These are phyloP conservation scores for Eremothecium gossypii DNA, from an alignment of 1,139 yeast species.

Conservation along the genomic window DNA sequence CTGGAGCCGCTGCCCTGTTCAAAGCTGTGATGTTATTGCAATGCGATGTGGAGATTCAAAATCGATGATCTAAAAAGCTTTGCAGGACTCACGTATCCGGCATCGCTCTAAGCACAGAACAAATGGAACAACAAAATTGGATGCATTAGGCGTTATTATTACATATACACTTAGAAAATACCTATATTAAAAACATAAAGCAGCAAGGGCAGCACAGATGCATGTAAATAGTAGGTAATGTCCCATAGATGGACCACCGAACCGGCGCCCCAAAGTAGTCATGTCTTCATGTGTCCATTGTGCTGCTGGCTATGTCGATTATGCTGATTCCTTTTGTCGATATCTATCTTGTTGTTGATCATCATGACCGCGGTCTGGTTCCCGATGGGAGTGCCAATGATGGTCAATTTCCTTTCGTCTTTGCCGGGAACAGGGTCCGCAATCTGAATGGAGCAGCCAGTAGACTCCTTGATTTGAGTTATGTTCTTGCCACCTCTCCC, in stretches of 20 bases:
- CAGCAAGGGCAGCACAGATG: no score
- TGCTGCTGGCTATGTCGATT: background rate
- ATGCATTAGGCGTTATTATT: no score
- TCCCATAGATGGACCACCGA: no score
- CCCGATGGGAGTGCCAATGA: slow-evolving; percentile 61
- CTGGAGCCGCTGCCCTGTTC: no score
- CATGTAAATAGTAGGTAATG: no score
- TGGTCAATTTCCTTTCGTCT: slow-evolving; percentile 53
- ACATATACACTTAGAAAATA: no score
- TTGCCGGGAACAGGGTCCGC: slow-evolving; percentile 45
- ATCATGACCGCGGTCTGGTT: slow-evolving; percentile 71
- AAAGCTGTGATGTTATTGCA: no score
- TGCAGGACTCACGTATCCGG: background rate
- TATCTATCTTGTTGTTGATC: slow-evolving; percentile 65
- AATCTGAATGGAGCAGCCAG: slow-evolving; percentile 70
- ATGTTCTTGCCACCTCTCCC: slow-evolving; percentile 83
- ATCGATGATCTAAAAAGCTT: background rate
- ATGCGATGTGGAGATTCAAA: no score
- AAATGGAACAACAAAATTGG: no score
- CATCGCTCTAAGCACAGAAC: no score
- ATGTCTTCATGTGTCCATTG: slow-evolving; percentile 4
- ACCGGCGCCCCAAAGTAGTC: no score
- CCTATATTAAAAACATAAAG: no score
- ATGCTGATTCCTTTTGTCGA: slow-evolving; percentile 19
- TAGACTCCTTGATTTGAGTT: slow-evolving; percentile 64